Conservation (phyloP, 306 rosid species). For the Quercus aquifolioides region DNA sequence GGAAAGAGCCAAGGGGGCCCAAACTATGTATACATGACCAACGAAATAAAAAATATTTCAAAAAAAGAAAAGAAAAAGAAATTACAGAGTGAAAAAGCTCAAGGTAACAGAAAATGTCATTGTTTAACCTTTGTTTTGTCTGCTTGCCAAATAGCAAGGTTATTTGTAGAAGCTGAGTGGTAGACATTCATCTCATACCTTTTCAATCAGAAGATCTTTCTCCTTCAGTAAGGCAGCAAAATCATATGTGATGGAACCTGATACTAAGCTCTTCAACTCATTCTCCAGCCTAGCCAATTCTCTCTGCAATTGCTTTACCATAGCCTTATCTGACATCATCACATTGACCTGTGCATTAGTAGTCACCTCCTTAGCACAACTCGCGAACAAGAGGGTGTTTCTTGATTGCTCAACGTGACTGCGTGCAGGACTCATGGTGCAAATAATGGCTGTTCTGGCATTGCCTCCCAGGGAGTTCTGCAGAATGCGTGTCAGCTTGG, state of each 20-base stretch:
- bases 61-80: neutral
- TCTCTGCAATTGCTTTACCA: conserved; percentile 74
- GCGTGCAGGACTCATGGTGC: conserved; percentile 85
- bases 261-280: conserved; percentile 49
- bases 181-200: conserved; percentile 41
- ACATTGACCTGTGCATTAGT: conserved; percentile 84
- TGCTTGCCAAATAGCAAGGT: neutral
- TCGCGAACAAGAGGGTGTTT: conserved; percentile 81
- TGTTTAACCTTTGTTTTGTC: neutral
- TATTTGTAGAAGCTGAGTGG: neutral
- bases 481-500: conserved; percentile 85
- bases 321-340: conserved; percentile 71
- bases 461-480: conserved; percentile 94
- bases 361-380: conserved; percentile 79
- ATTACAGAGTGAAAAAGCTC: neutral
- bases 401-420: conserved; percentile 84
- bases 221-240: conserved; percentile 55
- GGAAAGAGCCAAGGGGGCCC: neutral
- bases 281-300: conserved; percentile 72
- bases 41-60: neutral
- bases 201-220: conserved; percentile 67
- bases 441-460: conserved; percentile 89
- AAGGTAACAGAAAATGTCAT: neutral
- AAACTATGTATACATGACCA: neutral
- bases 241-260: conserved; percentile 30